Evolutionary conservation across 2,329 filamentous ascomycete species (phyloP), one percentile per base, ranked within the genome.

Genomic region (Pestalotiopsis sp.): DNA sequence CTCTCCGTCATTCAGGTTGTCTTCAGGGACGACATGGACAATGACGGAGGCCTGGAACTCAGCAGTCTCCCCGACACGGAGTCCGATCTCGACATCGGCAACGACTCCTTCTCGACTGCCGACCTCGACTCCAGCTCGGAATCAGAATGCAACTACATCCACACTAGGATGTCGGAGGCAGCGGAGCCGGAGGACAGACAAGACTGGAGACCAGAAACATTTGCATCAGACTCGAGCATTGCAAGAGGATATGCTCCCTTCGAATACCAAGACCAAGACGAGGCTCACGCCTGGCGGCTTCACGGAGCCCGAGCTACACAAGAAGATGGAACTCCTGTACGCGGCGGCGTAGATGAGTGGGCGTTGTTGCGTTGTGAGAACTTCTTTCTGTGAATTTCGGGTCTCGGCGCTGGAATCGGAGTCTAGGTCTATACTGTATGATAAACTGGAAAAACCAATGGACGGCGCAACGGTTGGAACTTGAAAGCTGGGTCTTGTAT

Each of bases 1-100:
- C 66, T 69, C 3, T 72, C 68, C 9, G 63, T 72, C 9, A 72
- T 71, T 27, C 62, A 71, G 23, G 65, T 71, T 2, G 52, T 68
- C 20, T 72, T 70, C 68, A 60, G 25, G 7, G 70, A 55, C 25
- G 58, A 66, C 13, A 14, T 57, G 31, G 17, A 36, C n/a, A 11
- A 12, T 5, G 36, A 36, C 27, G 20, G 20, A 31, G 25, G 27
- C 5, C 13, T 17, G 14, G 59, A 62, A 11, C 6, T 13, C 2
- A 3, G 31, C 59, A 62, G 25, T 39, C 25, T 39, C 11, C n/a
- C n/a, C 14, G 27, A 62, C 38, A 62, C 25, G 14, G 31, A n/a
- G 9, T 62, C 59, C 13, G 59, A 62, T 23, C 23, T 59, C 38
- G 59, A 38, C 38, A 31, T 39, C 36, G 27, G 59, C 3, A 62